Conservation (phyloP, 306 rosid species). For the Begonia peltatifolia region DNA sequence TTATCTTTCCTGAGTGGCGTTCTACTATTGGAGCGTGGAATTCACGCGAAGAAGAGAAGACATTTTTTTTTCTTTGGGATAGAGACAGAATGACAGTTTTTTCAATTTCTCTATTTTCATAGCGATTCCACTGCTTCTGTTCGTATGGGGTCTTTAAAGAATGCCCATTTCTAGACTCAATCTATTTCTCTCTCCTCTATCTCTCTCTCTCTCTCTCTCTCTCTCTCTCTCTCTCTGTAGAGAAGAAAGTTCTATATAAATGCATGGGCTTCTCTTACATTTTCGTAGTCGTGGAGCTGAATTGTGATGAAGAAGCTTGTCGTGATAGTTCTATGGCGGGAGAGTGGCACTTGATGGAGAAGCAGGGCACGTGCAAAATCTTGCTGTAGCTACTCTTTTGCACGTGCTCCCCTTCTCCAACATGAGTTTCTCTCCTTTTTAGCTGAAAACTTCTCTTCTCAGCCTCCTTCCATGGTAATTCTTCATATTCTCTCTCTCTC, state of each 20-base stretch:
- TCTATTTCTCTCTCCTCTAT: conserved; percentile 42
- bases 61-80: not conserved
- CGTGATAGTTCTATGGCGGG: conserved; percentile 16
- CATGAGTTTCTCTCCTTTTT: conserved; percentile 42
- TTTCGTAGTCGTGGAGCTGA: conserved; percentile 8
- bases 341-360: conserved; percentile 72
- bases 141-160: conserved; percentile 32
- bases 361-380: conserved; percentile 97
- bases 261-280: conserved; percentile 10
- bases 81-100: not conserved
- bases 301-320: not conserved
- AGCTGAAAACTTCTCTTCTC: not conserved
- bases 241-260: conserved; percentile 24
- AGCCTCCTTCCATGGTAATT: too few relatives aligned
- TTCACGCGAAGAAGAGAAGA: not conserved
- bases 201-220: conserved; percentile 23
- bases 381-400: conserved; percentile 13
- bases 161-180: conserved; percentile 67
- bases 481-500: too few relatives aligned
- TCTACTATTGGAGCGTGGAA: not conserved
- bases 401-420: conserved; percentile 99
- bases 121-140: conserved; percentile 11
- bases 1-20: not conserved
- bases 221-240: conserved; percentile 17
- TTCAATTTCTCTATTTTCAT: conserved; percentile 6